Evolutionary conservation across 805 yeast genomes (phyloP).

Genomic region (Kazachstania bromeliacearum): DNA sequence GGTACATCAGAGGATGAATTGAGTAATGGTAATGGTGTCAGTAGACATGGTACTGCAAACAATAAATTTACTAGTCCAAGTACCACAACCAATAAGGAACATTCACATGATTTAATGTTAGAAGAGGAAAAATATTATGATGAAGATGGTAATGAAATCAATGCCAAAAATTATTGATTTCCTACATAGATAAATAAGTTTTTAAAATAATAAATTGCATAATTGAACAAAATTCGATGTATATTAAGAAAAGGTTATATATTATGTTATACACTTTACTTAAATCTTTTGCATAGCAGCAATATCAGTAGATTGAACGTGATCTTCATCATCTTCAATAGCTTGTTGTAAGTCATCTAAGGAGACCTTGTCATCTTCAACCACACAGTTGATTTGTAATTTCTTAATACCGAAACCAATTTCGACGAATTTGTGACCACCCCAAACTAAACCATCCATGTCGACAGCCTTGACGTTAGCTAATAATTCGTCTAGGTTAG

Average conservation of each 20-base stretch:
- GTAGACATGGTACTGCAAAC: conserved; percentile 4
- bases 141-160: conserved; percentile 17
- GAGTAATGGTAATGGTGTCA: neutral
- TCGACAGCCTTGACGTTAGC: conserved; percentile 79
- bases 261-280: conserved; percentile 20
- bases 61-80: conserved; percentile 6
- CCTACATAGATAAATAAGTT: neutral
- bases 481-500: conserved; percentile 81
- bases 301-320: conserved; percentile 97
- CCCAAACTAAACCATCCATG: conserved; percentile 95
- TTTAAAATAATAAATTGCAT: neutral
- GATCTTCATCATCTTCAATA: conserved; percentile 90
- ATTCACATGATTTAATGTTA: conserved; percentile 14
- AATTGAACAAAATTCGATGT: neutral
- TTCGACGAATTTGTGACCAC: conserved; percentile 92
- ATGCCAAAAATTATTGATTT: conserved; percentile 18
- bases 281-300: conserved; percentile 98
- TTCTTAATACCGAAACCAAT: conserved; percentile 99
- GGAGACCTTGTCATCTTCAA: conserved; percentile 95
- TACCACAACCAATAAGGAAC: conserved; percentile 10
- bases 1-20: conserved; percentile 6
- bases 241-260: neutral
- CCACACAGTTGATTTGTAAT: conserved; percentile 95
- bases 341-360: conserved; percentile 74
- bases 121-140: conserved; percentile 19